Conservation (phyloP, 2,329 filamentous ascomycete genomes). For the Paraphoma chrysanthemicola region DNA sequence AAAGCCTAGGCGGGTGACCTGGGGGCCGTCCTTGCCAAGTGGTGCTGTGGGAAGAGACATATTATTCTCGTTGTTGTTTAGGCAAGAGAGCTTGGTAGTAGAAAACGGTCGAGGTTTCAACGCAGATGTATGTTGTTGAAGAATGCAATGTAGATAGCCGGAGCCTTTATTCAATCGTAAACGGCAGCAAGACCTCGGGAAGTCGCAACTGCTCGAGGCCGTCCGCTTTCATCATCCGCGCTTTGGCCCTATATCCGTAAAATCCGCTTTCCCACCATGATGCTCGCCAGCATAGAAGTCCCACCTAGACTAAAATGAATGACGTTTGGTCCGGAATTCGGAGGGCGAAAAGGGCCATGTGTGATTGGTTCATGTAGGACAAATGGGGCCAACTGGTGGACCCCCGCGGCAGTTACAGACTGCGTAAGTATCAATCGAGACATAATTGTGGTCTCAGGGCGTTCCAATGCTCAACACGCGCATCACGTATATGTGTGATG, state of each 20-base stretch:
- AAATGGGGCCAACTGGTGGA: too few species aligned
- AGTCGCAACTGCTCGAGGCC: not conserved
- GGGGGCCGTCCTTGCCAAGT: slow-evolving; percentile 61
- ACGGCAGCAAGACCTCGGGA: not conserved
- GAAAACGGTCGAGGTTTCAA: not conserved
- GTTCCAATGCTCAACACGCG: too few species aligned
- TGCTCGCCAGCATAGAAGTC: not conserved
- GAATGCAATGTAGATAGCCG: too few species aligned
- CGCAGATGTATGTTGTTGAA: too few species aligned
- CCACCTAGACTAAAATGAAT: too few species aligned
- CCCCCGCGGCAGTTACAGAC: too few species aligned
- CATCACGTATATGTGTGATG: not conserved
- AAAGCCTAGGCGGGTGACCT: slow-evolving; percentile 60
- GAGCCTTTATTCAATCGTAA: not conserved
- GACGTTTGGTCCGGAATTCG: too few species aligned
- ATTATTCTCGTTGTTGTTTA: not conserved
- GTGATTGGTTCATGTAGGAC: too few species aligned
- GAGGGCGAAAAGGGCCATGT: too few species aligned
- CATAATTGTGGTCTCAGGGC: too few species aligned
- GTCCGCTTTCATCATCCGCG: not conserved
- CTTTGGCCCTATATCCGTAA: not conserved
- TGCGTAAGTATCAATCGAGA: too few species aligned
- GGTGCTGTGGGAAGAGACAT: slow-evolving; percentile 53
- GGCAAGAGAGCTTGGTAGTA: not conserved
- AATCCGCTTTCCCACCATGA: not conserved